These are phyloP conservation scores for Thalassiosira mediterranea DNA, from an alignment of 352 stramenopile species.

Conservation along the genomic window DNA sequence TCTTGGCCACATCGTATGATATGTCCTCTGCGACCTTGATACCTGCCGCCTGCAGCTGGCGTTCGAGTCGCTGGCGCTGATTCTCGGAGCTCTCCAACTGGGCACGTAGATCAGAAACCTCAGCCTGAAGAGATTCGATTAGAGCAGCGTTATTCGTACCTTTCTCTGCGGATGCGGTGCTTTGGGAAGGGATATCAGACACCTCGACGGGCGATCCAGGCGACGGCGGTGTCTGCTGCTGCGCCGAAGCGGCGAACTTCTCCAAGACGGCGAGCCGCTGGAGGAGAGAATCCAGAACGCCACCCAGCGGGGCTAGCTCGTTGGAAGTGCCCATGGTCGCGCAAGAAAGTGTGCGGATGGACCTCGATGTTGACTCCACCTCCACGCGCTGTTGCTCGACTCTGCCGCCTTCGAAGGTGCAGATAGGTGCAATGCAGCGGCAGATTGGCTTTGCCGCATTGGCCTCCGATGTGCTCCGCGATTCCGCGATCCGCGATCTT, in stretches of 20 bases:
- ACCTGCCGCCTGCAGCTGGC: neutral
- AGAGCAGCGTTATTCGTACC: neutral
- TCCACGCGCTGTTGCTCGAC: no score
- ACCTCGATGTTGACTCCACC: no score
- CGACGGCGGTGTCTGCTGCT: neutral
- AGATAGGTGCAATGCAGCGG: no score
- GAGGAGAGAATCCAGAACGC: neutral
- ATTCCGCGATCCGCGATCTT: no score
- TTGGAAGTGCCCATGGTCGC: no score
- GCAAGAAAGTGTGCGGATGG: no score
- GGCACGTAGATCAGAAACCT: neutral
- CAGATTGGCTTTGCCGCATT: no score
- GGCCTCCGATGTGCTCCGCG: no score
- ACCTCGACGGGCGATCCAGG: no score
- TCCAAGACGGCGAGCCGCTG: neutral
- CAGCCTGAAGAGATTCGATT: neutral
- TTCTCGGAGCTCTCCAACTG: neutral
- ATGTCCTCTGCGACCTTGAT: constrained; percentile 88
- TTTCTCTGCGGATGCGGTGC: no score
- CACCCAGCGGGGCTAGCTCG: neutral
- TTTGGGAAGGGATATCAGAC: no score
- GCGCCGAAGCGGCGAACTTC: neutral
- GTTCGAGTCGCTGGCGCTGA: neutral
- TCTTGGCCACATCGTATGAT: constrained; percentile 87
- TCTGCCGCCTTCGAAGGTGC: no score